phyloP scores from a whole-genome alignment of 192 early-diverging fungal genomes.

The Geranomyces variabilis region DNA sequence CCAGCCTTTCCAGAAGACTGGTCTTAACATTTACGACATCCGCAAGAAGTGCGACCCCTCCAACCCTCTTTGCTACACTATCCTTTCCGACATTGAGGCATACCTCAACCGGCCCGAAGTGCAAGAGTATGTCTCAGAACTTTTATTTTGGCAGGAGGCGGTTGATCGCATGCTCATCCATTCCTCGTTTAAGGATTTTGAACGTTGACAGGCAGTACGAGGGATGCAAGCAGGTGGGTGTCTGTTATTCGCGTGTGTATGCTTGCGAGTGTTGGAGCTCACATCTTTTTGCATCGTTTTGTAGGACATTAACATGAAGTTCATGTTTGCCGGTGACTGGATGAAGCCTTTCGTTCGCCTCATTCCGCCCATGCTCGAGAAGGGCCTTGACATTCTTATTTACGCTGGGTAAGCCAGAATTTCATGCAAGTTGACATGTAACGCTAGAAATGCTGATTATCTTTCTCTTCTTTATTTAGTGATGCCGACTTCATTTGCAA shows the following conservation, averaged over 20 bases:
- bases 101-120: constrained; percentile 82
- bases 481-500: constrained; percentile 95
- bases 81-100: constrained; percentile 75
- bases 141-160: too few relatives aligned
- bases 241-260: too few relatives aligned
- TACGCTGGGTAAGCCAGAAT: constrained; percentile 75
- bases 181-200: constrained; percentile 44
- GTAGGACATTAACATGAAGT: constrained; percentile 65
- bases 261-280: too few relatives aligned
- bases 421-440: too few relatives aligned
- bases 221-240: constrained; percentile 76
- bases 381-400: constrained; percentile 80
- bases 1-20: constrained; percentile 75
- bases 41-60: constrained; percentile 79
- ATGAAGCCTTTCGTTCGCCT: constrained; percentile 77
- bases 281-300: too few relatives aligned
- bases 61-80: constrained; percentile 79
- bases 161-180: too few relatives aligned
- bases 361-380: constrained; percentile 67
- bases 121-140: constrained; percentile 42
- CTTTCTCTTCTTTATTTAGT: constrained; percentile 25
- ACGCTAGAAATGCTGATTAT: too few relatives aligned
- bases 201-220: constrained; percentile 76
- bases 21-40: constrained; percentile 93
- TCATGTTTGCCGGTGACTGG: constrained; percentile 85